These are phyloP conservation scores for Solanum pimpinellifolium DNA, from an alignment of 257 asterid genomes.

Conservation along the genomic window DNA sequence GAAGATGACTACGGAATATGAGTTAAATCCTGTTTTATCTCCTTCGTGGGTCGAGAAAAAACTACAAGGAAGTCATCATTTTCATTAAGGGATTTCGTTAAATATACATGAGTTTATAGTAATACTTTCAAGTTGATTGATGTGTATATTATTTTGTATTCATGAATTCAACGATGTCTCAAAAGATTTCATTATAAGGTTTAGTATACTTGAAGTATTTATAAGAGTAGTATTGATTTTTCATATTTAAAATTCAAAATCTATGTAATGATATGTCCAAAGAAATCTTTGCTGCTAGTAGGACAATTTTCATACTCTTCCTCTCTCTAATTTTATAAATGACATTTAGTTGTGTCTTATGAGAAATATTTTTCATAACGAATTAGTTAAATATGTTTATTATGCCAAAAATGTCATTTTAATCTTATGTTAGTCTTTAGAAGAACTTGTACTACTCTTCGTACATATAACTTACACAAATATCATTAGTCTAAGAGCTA, in stretches of 20 bases:
- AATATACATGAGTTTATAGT: background rate
- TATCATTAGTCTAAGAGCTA: background rate
- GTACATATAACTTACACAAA: background rate
- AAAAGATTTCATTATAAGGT: too few species aligned
- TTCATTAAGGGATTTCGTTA: background rate
- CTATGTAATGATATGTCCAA: background rate
- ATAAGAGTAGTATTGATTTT: background rate
- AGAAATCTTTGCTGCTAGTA: background rate
- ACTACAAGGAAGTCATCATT: slow-evolving; percentile 42
- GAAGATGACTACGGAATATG: slow-evolving; percentile 24
- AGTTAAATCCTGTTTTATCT: slow-evolving; percentile 75
- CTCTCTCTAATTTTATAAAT: background rate
- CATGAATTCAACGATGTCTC: background rate
- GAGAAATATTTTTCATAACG: background rate
- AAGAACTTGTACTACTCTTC: background rate
- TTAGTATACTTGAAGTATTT: background rate
- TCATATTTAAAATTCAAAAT: background rate
- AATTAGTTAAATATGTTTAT: background rate
- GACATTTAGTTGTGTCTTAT: too few species aligned
- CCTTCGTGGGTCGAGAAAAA: slow-evolving; percentile 96
- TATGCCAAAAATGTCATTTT: background rate
- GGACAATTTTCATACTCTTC: background rate
- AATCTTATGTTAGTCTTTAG: background rate
- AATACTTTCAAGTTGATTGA: background rate
- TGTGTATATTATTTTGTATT: background rate